These are phyloP conservation scores for Termitomyces titanicus DNA, from an alignment of 768 basidiomycete species.

Conservation along the genomic window DNA sequence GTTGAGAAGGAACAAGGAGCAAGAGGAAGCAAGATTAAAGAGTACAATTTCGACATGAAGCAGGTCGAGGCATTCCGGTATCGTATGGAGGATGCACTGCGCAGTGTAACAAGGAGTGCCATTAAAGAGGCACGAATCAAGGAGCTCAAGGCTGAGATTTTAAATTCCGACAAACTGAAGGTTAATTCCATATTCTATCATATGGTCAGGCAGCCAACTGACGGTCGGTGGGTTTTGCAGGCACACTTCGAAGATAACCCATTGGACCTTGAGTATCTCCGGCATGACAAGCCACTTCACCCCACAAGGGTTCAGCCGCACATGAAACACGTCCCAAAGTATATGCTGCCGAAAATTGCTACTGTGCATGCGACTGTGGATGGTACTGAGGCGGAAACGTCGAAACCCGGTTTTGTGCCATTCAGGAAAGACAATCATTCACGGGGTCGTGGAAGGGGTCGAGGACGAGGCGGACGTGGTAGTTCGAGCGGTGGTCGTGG, in stretches of 20 bases:
- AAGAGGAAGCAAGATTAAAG: constrained; percentile 62
- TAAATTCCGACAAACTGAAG: constrained; percentile 97
- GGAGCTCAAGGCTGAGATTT: constrained; percentile 88
- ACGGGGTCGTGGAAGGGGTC: constrained; percentile 52
- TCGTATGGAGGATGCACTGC: constrained; percentile 94
- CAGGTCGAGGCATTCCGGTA: constrained; percentile 98
- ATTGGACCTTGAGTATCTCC: constrained; percentile 83
- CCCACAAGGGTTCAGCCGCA: constrained; percentile 88
- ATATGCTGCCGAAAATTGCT: constrained; percentile 81
- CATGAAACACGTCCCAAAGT: constrained; percentile 94
- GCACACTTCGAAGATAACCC: constrained; percentile 99
- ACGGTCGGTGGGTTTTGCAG: constrained; percentile 34
- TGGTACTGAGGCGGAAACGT: constrained; percentile 17
- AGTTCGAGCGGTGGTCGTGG: constrained; percentile 46
- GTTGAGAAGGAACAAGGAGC: constrained; percentile 76
- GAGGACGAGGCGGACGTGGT: constrained; percentile 53
- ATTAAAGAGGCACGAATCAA: constrained; percentile 91
- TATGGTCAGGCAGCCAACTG: background rate
- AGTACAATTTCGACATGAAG: constrained; percentile 92
- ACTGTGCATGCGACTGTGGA: constrained; percentile 43
- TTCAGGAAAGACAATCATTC: constrained; percentile 56
- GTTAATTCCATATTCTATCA: constrained; percentile 36
- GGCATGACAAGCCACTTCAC: constrained; percentile 93
- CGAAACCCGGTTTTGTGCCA: constrained; percentile 58
- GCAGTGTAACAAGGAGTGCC: constrained; percentile 81